Percentiles rank a stretch among this genome's conserved stretches.
These are phyloP conservation scores for Aegle marmelos DNA, from an alignment of 345 rosid species.

Conservation along the genomic window DNA sequence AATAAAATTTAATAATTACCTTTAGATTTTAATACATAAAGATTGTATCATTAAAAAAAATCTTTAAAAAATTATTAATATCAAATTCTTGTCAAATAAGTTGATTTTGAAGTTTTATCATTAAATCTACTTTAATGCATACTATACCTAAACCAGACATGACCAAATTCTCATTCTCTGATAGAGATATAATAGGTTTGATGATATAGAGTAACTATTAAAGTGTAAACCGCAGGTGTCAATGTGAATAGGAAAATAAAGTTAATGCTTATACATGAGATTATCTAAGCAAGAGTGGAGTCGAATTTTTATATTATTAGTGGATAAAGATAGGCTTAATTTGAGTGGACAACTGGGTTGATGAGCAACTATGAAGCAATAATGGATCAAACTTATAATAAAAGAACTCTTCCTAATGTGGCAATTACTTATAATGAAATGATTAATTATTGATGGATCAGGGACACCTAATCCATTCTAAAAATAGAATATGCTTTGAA, in stretches of 20 bases:
- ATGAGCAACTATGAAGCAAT: neutral
- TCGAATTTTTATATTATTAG: neutral
- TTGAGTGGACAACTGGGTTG: neutral
- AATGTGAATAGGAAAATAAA: too few species aligned
- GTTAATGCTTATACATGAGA: neutral
- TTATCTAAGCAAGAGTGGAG: neutral
- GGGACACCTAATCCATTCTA: conserved; percentile 7
- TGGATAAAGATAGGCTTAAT: neutral
- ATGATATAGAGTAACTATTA: too few species aligned
- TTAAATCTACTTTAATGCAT: too few species aligned
- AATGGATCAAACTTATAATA: neutral
- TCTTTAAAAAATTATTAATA: too few species aligned
- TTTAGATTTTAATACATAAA: too few species aligned
- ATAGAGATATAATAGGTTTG: too few species aligned
- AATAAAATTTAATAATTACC: too few species aligned
- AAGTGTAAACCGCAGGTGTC: neutral
- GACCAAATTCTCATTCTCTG: too few species aligned
- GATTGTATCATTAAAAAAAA: too few species aligned
- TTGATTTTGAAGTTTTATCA: too few species aligned
- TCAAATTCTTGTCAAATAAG: neutral
- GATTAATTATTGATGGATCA: neutral
- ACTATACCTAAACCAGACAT: neutral
- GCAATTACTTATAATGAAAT: neutral
- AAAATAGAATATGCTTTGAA: neutral
- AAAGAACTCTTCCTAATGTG: neutral